Evolutionary conservation across 495 filamentous ascomycete genomes (phyloP).

Genomic region (Neurospora tetraspora): DNA sequence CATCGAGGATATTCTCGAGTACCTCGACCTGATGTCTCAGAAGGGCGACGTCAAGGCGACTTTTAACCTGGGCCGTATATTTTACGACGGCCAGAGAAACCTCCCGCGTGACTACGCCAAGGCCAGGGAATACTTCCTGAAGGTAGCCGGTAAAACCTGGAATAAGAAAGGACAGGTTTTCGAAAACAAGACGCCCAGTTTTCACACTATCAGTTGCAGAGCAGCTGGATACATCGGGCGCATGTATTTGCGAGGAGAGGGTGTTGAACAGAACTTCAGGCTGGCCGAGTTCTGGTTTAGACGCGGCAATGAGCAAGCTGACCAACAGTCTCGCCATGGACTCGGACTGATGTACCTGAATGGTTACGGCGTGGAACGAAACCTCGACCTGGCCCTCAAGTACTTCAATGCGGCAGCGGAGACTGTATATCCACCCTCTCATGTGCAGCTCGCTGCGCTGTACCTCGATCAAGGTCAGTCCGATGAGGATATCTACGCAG

Average conservation of each 20-base stretch:
- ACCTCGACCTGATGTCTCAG: conserved; percentile 83
- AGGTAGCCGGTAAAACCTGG: conserved; percentile 82
- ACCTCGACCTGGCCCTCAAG: conserved; percentile 64
- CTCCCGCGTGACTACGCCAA: conserved; percentile 61
- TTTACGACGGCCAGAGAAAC: conserved; percentile 79
- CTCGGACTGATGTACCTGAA: conserved; percentile 80
- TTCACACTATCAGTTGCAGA: conserved; percentile 81
- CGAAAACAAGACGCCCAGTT: conserved; percentile 36
- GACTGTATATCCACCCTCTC: conserved; percentile 72
- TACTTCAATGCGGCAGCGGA: conserved; percentile 75
- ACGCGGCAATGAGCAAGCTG: conserved; percentile 67
- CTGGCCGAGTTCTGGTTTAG: conserved; percentile 80
- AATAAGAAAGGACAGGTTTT: conserved; percentile 40
- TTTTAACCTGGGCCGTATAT: conserved; percentile 75
- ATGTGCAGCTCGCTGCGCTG: conserved; percentile 73
- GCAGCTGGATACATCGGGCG: conserved; percentile 84
- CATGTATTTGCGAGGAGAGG: conserved; percentile 91
- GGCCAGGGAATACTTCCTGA: conserved; percentile 74
- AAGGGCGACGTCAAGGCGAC: conserved; percentile 91
- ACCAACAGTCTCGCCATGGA: conserved; percentile 77
- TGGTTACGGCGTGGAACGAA: conserved; percentile 68
- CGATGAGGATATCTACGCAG: conserved; percentile 43
- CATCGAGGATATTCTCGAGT: conserved; percentile 90
- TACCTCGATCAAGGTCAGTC: conserved; percentile 86
- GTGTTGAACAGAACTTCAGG: conserved; percentile 66